Conservation (phyloP, 345 rosid species). For the Murraya paniculata region DNA sequence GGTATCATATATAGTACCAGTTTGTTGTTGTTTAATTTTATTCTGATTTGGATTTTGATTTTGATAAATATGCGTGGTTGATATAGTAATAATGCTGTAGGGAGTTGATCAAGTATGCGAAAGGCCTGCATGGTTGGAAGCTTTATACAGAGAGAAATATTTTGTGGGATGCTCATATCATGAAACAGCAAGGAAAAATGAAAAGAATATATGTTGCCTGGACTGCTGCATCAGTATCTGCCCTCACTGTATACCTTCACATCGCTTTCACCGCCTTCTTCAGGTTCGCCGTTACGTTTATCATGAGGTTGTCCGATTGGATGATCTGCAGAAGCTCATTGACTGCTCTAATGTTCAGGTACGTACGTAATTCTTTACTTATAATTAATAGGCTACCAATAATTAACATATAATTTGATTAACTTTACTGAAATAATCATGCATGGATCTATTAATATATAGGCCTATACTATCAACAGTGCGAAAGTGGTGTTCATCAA, state of each 20-base stretch:
- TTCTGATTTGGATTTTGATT: too few relatives aligned
- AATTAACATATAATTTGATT: too few relatives aligned
- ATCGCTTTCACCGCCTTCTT: slow-evolving; percentile 85
- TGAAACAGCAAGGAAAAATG: slow-evolving; percentile 84
- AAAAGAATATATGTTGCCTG: slow-evolving; percentile 83
- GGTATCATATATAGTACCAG: too few relatives aligned
- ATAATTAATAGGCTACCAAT: too few relatives aligned
- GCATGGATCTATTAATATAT: too few relatives aligned
- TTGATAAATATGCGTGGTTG: too few relatives aligned
- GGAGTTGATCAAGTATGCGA: slow-evolving; percentile 41
- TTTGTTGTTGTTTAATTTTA: too few relatives aligned
- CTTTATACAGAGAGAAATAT: slow-evolving; percentile 76
- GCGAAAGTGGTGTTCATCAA: slow-evolving; percentile 96
- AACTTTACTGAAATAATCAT: too few relatives aligned
- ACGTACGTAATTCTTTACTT: neutral
- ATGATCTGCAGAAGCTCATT: slow-evolving; percentile 83
- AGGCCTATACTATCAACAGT: slow-evolving; percentile 92
- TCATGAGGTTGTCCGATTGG: slow-evolving; percentile 92
- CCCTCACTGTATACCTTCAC: slow-evolving; percentile 89
- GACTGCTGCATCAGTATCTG: slow-evolving; percentile 92
- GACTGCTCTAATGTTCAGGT: slow-evolving; percentile 98
- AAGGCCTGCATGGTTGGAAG: slow-evolving; percentile 94
- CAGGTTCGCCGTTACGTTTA: slow-evolving; percentile 95
- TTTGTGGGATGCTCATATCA: slow-evolving; percentile 74
- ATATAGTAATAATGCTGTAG: slow-evolving; percentile 14